Base-by-base conservation (phyloP, 192 early-diverging fungal genomes). In the Chytriomyces confervae region DNA sequence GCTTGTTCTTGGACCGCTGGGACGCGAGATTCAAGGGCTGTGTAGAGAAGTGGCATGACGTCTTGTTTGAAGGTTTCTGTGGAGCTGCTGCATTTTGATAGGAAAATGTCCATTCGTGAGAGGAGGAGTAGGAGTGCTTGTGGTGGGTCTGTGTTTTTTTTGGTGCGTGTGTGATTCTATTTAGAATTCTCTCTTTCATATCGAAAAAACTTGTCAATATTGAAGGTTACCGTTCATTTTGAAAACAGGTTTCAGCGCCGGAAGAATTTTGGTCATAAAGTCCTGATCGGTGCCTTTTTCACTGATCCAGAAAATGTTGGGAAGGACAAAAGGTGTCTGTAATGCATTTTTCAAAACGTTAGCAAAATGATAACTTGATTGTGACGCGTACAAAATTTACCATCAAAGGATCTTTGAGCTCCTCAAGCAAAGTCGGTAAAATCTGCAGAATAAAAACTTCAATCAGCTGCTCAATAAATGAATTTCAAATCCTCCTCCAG, bases 21-120 rank as follows among this genome's bases (percentile, higher is more conserved):
- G 46, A 61, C 48, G 50, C 24, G 24, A 2, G 48, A 29, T 49
- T 89, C 87, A 20, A 95, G 84, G 6, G 93, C 87, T 51, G 84
- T 80, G 67, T 94, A 93, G 7, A 94, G 81, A 6, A 94, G 71
- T 0, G 93, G 93, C 91, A 96, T 89, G 5, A 95, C 86, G 69
- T 92, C 89, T 70, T 92, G 89, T 71, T 89, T 87, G 74, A 94
- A 94, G 5, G 81, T 81, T 16, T 82, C 81, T 13, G 86, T 77
- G 27, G 90, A 86, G 11, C 90, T 83, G 53, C 13, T 11, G 53
- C n/a, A 23, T 10, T 49, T 92, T 93, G 51, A 87, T 79, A 69
- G 91, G 85, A 49, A 78, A n/a, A 93, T 72, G 36, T 90, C 85
- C 60, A 95, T 80, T 68, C 82, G 76, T 24, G 82, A 83, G 3